Evolutionary conservation across 768 basidiomycete species (phyloP), one percentile per base, ranked within the genome.

Genomic region (Cyclocybe aegerita): DNA sequence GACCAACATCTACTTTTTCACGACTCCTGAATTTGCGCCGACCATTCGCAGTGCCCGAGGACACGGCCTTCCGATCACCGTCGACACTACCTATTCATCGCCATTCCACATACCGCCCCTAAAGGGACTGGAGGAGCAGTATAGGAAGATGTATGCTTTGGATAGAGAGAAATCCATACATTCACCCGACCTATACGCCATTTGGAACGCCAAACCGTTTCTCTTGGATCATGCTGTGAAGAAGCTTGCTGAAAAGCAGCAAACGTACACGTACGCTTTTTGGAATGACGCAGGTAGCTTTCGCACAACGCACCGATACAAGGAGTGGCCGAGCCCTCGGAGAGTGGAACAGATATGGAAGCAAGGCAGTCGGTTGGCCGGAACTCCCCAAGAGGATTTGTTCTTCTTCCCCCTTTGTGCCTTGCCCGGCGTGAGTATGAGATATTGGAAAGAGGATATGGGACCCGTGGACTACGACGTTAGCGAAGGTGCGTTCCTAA

Each of bases 241-340:
- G 33, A 67, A 65, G 5, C 49, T 65, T 38, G 52, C 43, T 17
- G 45, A 34, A 11, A 30, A 52, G n/a, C 65, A 65, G 4, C 57
- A 66, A 51, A 47, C 59, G 8, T 82, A 78, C 50, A 73, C 78
- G 16, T 83, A 79, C 61, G 77, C 72, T 1, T 83, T 84, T 53
- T 84, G 81, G 82, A 72, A 65, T 33, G 81, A 83, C 54, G 79
- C 81, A 2, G 80, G 77, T 6, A 77, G 78, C 52, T 80, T 84
- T 56, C 61, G 80, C 10, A 48, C 60, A 14, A 57, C 65, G 0
- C 79, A 82, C 62, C 51, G 52, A 9, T 83, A 77, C 56, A 49
- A 48, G 4, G 38, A 34, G n/a, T 84, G 82, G 82, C 82, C 81
- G 2, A 71, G 76, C 53, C 58, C 65, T 3, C 50, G 30, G 9